Base-by-base conservation (phyloP, 495 filamentous ascomycete species). In the Tetracladium marchalianum region DNA sequence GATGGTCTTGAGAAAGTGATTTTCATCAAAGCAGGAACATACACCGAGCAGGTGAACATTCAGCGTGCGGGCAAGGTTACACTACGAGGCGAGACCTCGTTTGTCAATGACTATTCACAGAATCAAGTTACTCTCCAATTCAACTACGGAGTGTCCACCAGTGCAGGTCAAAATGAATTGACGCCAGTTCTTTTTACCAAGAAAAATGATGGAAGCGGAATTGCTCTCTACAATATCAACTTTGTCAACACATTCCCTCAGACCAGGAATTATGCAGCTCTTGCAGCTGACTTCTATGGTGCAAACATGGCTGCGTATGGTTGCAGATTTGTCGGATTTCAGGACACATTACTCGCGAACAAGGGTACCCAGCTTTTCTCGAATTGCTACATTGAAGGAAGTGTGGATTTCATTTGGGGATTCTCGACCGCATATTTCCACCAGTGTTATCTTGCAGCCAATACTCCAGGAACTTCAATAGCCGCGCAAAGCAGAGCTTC, bases 351-450 rank as follows among this genome's bases (percentile, higher is more conserved):
- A 32, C 16, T 49, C 31, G 46, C 41, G 5, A 52, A 52, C 39
- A 12, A 35, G 4, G 53, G 53, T 0, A 54, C 50, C n/a, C 47
- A 45, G 31, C 36, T 52, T 4, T 59, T 56, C 39, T 47, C 53
- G 5, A 53, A 53, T 13, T 51, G 53, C 37, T 49, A 48, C 1
- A 35, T 53, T 9, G 39, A 71, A 47, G 81, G 81, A 11, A 74
- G 73, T 10, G 75, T 75, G 16, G 81, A 84, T 54, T 83, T 82
- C 54, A 76, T 85, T 53, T 85, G 70, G 19, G 56, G 56, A 1
- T 37, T 44, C 11, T 58, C 55, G 0, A 35, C 48, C 7, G 60
- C 53, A 0, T 64, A 59, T 35, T 58, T 64, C 44, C 44, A 58
- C 11, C 50, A 55, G 31, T 55, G 49, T 4, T 58, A 55, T 1